Percentiles rank a stretch among this genome's conserved stretches.
phyloP scores from a whole-genome alignment of 2,329 filamentous ascomycete genomes.

The Pseudomassariella vexata region DNA sequence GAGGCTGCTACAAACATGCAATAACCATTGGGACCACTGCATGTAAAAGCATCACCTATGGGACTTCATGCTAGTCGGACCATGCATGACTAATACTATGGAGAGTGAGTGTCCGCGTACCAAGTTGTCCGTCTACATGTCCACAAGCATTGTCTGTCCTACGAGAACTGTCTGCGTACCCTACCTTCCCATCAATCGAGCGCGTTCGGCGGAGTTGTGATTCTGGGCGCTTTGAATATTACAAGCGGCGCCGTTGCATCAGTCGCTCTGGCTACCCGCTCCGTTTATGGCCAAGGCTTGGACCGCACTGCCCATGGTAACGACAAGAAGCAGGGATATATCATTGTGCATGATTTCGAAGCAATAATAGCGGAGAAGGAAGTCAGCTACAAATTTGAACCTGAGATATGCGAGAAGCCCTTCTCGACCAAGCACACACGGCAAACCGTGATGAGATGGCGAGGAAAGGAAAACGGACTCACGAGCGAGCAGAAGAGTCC shows the following conservation, averaged over 20 bases:
- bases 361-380: neutral
- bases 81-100: neutral
- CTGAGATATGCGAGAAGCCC: neutral
- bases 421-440: neutral
- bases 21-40: constrained; percentile 20
- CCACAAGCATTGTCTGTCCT: constrained; percentile 46
- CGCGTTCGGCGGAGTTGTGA: constrained; percentile 32
- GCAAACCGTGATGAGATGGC: neutral
- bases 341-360: neutral
- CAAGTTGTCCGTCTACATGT: constrained; percentile 34
- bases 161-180: constrained; percentile 32
- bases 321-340: constrained; percentile 18
- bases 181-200: constrained; percentile 26
- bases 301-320: constrained; percentile 25
- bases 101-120: constrained; percentile 18
- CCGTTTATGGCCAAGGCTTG: constrained; percentile 28
- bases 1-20: constrained; percentile 35
- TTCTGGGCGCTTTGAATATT: constrained; percentile 31
- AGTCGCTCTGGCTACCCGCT: constrained; percentile 27
- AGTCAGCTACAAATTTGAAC: too few relatives aligned
- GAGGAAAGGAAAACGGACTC: neutral
- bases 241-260: constrained; percentile 22
- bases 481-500: too few relatives aligned
- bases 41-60: constrained; percentile 33
- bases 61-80: constrained; percentile 5